phyloP scores from a whole-genome alignment of 805 yeast species.

The Wickerhamomyces strasburgensis region DNA sequence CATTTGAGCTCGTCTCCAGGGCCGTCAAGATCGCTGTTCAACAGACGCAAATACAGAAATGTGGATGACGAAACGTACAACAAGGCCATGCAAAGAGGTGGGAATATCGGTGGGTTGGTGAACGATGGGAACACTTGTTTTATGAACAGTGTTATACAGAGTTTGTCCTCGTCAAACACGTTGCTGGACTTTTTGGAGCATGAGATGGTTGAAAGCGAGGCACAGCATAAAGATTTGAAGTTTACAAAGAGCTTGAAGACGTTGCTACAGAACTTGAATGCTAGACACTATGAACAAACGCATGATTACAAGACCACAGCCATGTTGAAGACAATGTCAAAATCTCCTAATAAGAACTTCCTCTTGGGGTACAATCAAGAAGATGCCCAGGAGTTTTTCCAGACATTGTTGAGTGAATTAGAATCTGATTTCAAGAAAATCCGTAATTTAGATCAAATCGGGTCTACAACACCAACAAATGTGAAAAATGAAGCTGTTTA shows the following conservation, averaged over 20 bases:
- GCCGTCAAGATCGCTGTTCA: neutral
- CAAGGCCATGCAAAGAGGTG: slow-evolving; percentile 55
- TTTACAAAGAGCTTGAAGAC: slow-evolving; percentile 53
- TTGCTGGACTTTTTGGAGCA: slow-evolving; percentile 51
- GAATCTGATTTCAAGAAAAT: slow-evolving; percentile 49
- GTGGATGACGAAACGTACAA: slow-evolving; percentile 16
- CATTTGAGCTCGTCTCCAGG: no score
- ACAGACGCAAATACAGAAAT: slow-evolving; percentile 7
- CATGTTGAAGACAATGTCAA: slow-evolving; percentile 62
- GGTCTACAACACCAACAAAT: slow-evolving; percentile 10
- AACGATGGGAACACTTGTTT: slow-evolving; percentile 95
- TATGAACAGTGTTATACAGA: slow-evolving; percentile 86
- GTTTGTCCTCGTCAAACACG: slow-evolving; percentile 68
- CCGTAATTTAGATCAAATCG: slow-evolving; percentile 7
- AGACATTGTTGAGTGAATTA: slow-evolving; percentile 60
- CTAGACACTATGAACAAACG: slow-evolving; percentile 43
- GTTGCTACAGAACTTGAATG: slow-evolving; percentile 52
- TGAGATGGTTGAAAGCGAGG: slow-evolving; percentile 21
- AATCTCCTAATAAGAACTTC: slow-evolving; percentile 72
- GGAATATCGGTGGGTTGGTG: slow-evolving; percentile 75
- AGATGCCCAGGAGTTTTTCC: slow-evolving; percentile 96
- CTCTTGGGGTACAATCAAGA: slow-evolving; percentile 87
- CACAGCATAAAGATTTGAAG: slow-evolving; percentile 24
- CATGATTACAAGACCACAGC: slow-evolving; percentile 59
- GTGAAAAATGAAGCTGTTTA: slow-evolving; percentile 23